Evolutionary conservation across 2,329 filamentous ascomycete genomes (phyloP).

Genomic region (Alternaria panax): DNA sequence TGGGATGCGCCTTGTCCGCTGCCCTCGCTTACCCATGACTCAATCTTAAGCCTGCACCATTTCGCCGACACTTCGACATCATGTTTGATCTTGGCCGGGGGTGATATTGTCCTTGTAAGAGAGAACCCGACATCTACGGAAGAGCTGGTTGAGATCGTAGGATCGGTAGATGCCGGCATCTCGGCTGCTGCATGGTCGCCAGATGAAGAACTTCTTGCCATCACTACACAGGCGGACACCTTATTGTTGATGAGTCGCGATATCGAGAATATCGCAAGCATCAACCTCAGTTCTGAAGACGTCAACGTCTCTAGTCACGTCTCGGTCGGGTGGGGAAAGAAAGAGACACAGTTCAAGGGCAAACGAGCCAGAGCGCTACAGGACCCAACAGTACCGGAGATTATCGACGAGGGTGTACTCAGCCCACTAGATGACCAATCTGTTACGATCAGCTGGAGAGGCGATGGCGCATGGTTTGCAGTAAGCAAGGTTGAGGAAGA

Average conservation of each 20-base stretch:
- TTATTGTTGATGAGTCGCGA: slow-evolving; percentile 91
- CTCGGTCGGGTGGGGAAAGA: slow-evolving; percentile 97
- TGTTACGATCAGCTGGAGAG: slow-evolving; percentile 86
- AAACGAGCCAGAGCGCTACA: slow-evolving; percentile 84
- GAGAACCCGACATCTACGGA: slow-evolving; percentile 72
- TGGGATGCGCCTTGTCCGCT: slow-evolving; percentile 89
- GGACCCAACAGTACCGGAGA: slow-evolving; percentile 94
- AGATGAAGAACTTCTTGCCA: slow-evolving; percentile 87
- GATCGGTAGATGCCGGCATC: slow-evolving; percentile 92
- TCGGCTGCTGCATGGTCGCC: slow-evolving; percentile 90
- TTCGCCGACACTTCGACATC: slow-evolving; percentile 80
- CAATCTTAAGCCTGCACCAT: slow-evolving; percentile 80
- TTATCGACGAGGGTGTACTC: slow-evolving; percentile 81
- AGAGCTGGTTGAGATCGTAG: slow-evolving; percentile 91
- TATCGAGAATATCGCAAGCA: slow-evolving; percentile 83
- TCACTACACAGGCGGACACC: slow-evolving; percentile 80
- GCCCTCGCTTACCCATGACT: slow-evolving; percentile 77
- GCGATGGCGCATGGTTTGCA: slow-evolving; percentile 89
- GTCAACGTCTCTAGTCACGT: slow-evolving; percentile 90
- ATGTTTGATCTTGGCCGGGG: slow-evolving; percentile 85
- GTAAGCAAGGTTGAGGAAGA: slow-evolving; percentile 78
- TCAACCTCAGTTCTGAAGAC: slow-evolving; percentile 75
- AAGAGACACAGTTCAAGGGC: slow-evolving; percentile 96
- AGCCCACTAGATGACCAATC: slow-evolving; percentile 76
- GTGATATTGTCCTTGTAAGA: slow-evolving; percentile 86